phyloP scores from a whole-genome alignment of 2,329 filamentous ascomycete genomes.

The Hymenoscyphus fraxineus region DNA sequence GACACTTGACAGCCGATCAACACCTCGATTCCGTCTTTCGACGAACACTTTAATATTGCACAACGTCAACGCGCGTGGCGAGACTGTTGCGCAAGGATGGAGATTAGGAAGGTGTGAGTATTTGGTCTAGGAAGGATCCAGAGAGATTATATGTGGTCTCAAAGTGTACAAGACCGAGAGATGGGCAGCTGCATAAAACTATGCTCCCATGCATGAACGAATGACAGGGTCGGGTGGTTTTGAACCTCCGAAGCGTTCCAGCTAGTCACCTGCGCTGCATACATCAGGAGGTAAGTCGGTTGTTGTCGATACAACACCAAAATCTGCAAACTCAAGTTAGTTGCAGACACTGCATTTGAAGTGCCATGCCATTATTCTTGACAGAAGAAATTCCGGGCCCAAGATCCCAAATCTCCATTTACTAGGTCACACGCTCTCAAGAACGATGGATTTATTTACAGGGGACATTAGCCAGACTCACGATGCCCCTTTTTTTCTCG shows the following conservation, averaged over 20 bases:
- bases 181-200: conserved; percentile 9
- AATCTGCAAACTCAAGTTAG: background rate
- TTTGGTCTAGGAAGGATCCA: background rate
- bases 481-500: conserved; percentile 5
- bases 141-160: background rate
- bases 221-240: conserved; percentile 13
- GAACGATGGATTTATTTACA: background rate
- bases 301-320: background rate
- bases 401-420: background rate
- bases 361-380: background rate
- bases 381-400: background rate
- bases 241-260: background rate
- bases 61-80: background rate
- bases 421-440: conserved; percentile 6
- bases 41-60: background rate
- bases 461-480: conserved; percentile 9
- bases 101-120: background rate
- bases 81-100: background rate
- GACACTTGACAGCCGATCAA: background rate
- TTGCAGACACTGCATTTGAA: background rate
- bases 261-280: conserved; percentile 2
- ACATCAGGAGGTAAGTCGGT: background rate
- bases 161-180: background rate
- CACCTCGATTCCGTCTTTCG: background rate
- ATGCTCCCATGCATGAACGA: background rate